Conservation (phyloP, 768 basidiomycete genomes). For the Auricularia auricula-judae region DNA sequence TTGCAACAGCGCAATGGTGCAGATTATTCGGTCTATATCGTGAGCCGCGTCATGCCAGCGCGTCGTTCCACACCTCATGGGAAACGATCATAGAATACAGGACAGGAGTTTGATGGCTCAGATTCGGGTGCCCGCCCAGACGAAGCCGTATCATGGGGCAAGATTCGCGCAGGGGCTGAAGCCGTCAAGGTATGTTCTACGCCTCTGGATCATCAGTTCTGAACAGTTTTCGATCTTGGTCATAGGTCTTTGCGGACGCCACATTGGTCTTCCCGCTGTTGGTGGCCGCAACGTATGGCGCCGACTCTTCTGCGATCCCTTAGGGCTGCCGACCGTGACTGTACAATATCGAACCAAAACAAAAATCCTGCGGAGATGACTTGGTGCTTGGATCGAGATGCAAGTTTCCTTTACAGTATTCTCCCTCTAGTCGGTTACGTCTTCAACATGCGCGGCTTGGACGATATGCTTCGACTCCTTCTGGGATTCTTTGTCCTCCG, state of each 20-base stretch:
- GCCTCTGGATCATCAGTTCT: neutral
- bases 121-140: slow-evolving; percentile 96
- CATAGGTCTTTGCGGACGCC: slow-evolving; percentile 83
- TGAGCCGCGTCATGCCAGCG: slow-evolving; percentile 23
- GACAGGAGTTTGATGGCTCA: slow-evolving; percentile 98
- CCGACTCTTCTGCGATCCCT: neutral
- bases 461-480: neutral
- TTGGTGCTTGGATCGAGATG: too few relatives aligned
- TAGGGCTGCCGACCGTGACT: too few relatives aligned
- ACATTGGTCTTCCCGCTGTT: slow-evolving; percentile 92
- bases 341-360: too few relatives aligned
- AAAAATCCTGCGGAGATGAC: too few relatives aligned
- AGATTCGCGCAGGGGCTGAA: slow-evolving; percentile 80
- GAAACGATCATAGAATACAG: slow-evolving; percentile 61
- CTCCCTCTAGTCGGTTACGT: too few relatives aligned
- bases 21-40: slow-evolving; percentile 93
- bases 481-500: neutral
- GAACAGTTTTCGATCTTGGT: neutral
- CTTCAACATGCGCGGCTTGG: neutral
- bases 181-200: slow-evolving; percentile 55
- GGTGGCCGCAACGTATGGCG: slow-evolving; percentile 88
- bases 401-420: too few relatives aligned
- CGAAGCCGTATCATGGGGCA: slow-evolving; percentile 98
- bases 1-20: slow-evolving; percentile 81
- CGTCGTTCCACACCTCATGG: too few relatives aligned